Evolutionary conservation across 2,329 filamentous ascomycete genomes (phyloP).

Genomic region (Allantophomopsis lycopodina): DNA sequence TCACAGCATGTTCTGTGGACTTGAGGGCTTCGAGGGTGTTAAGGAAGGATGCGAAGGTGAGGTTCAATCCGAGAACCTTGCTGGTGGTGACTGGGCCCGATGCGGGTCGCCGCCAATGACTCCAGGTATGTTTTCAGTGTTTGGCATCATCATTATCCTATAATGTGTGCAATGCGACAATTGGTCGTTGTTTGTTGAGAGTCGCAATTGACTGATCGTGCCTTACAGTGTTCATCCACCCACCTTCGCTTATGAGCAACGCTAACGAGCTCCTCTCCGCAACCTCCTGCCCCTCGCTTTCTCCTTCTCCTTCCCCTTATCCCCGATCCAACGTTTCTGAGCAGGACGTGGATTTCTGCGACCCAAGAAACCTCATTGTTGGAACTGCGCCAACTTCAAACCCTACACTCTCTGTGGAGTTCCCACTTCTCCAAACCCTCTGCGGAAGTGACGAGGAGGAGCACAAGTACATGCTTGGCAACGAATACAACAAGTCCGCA

Average conservation of each 20-base stretch:
- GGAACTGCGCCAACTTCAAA: slow-evolving; percentile 26
- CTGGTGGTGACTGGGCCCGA: slow-evolving; percentile 62
- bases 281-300: slow-evolving; percentile 68
- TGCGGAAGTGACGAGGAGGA: slow-evolving; percentile 51
- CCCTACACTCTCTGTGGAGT: slow-evolving; percentile 38
- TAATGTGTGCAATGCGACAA: background rate
- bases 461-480: slow-evolving; percentile 29
- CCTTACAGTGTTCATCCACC: slow-evolving; percentile 48
- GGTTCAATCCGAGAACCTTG: slow-evolving; percentile 57
- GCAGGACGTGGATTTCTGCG: slow-evolving; percentile 69
- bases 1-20: slow-evolving; percentile 63
- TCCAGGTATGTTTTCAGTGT: slow-evolving; percentile 54
- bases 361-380: slow-evolving; percentile 80
- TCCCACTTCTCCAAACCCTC: slow-evolving; percentile 48
- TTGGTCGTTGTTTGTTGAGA: background rate
- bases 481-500: slow-evolving; percentile 34
- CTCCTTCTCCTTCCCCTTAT: slow-evolving; percentile 73
- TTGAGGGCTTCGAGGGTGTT: slow-evolving; percentile 51
- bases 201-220: slow-evolving; percentile 5
- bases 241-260: slow-evolving; percentile 49
- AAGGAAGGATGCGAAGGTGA: slow-evolving; percentile 63
- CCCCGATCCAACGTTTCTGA: slow-evolving; percentile 54
- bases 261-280: slow-evolving; percentile 59
- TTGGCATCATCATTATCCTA: no score
- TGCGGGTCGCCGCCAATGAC: slow-evolving; percentile 77